A percentile compares a stretch with the other conserved stretches of the same genome.
These are phyloP conservation scores for Candida silvatica DNA, from an alignment of 805 yeast species.

Conservation along the genomic window DNA sequence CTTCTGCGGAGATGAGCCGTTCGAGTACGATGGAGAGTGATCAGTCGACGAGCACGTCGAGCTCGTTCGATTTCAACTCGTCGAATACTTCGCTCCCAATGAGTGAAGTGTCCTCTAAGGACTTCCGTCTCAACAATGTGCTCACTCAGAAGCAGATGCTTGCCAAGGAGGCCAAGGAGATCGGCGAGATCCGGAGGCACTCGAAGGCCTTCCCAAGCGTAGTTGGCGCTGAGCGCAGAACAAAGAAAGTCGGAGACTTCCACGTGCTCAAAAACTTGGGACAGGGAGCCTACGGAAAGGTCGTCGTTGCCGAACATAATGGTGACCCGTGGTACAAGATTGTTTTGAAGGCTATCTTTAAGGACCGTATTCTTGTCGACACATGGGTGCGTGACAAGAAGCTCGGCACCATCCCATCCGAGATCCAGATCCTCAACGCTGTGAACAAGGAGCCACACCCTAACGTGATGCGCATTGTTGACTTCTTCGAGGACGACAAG, in stretches of 20 bases:
- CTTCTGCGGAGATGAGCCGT: slow-evolving; percentile 12
- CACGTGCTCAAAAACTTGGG: slow-evolving; percentile 72
- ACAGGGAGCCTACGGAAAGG: slow-evolving; percentile 96
- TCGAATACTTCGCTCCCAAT: not conserved
- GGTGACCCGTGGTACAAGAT: slow-evolving; percentile 56
- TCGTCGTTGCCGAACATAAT: slow-evolving; percentile 65
- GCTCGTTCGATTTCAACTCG: not conserved
- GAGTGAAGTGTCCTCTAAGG: slow-evolving; percentile 1
- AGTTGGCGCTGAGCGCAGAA: slow-evolving; percentile 64
- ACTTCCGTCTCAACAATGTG: slow-evolving; percentile 15
- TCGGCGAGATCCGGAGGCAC: slow-evolving; percentile 25
- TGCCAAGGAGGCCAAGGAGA: slow-evolving; percentile 34
- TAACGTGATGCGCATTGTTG: slow-evolving; percentile 75
- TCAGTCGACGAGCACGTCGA: not conserved
- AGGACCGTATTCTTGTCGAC: slow-evolving; percentile 88
- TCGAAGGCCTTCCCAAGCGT: slow-evolving; percentile 43
- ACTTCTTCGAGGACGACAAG: slow-evolving; percentile 86
- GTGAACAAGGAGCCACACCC: slow-evolving; percentile 74
- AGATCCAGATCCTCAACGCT: slow-evolving; percentile 87
- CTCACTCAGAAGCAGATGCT: slow-evolving; percentile 34
- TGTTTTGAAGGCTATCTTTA: slow-evolving; percentile 82
- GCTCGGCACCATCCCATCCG: slow-evolving; percentile 93
- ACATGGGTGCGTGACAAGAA: slow-evolving; percentile 94
- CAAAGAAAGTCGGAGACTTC: slow-evolving; percentile 66
- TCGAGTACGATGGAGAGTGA: slow-evolving; percentile 9